Conservation (phyloP, 768 basidiomycete species). For the Russula emetica region DNA sequence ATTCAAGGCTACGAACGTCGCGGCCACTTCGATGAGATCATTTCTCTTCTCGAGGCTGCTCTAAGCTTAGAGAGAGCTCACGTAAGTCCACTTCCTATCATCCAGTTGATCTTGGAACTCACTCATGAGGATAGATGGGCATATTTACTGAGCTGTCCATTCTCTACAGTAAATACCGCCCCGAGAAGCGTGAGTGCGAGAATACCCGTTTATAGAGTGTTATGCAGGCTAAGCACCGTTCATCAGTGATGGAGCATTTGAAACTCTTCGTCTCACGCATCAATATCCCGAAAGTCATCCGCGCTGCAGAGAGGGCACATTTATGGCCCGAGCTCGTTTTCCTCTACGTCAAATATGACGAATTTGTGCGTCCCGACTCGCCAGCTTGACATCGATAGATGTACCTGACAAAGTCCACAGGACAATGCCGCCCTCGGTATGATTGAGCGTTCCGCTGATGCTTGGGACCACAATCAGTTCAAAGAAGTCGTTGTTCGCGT, state of each 20-base stretch:
- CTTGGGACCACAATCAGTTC: slow-evolving; percentile 99
- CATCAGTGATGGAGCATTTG: slow-evolving; percentile 93
- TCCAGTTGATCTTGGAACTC: not conserved
- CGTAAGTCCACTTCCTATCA: slow-evolving; percentile 38
- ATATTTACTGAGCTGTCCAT: slow-evolving; percentile 95
- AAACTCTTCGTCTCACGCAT: slow-evolving; percentile 93
- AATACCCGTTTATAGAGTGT: not conserved
- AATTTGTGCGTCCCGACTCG: slow-evolving; percentile 57
- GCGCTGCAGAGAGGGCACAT: slow-evolving; percentile 92
- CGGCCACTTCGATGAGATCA: slow-evolving; percentile 93
- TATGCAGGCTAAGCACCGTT: slow-evolving; percentile 7
- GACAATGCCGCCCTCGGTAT: slow-evolving; percentile 98
- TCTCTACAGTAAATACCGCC: slow-evolving; percentile 91
- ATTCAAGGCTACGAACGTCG: slow-evolving; percentile 83
- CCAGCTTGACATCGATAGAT: not conserved
- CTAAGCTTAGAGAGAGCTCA: slow-evolving; percentile 96
- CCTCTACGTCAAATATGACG: slow-evolving; percentile 97
- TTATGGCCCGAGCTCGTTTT: slow-evolving; percentile 98
- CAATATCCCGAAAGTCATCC: slow-evolving; percentile 99
- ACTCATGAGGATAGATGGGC: slow-evolving; percentile 60
- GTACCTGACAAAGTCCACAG: slow-evolving; percentile 35
- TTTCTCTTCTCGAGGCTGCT: slow-evolving; percentile 88
- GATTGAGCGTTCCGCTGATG: slow-evolving; percentile 98
- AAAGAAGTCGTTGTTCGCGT: slow-evolving; percentile 96
- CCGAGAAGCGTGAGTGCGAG: slow-evolving; percentile 70